A percentile compares a stretch with the other conserved stretches of the same genome.
phyloP scores from a whole-genome alignment of 108 stramenopile genomes.

The Poteriospumella lacustris region DNA sequence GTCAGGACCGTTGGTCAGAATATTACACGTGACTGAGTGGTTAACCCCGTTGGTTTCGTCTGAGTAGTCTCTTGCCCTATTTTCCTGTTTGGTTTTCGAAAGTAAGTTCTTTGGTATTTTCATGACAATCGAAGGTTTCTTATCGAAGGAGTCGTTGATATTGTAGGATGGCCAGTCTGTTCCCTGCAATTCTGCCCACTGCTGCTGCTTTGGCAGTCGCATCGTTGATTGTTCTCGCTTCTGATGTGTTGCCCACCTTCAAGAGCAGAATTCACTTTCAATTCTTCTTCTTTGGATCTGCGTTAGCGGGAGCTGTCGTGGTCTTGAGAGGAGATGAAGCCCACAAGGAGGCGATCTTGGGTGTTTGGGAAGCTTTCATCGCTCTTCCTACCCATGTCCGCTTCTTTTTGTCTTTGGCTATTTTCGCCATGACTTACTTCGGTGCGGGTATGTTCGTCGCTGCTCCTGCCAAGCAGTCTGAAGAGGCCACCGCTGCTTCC shows the following conservation, averaged over 20 bases:
- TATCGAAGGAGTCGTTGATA: no score
- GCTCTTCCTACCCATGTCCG: not conserved
- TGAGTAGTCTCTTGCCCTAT: no score
- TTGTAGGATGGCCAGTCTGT: no score
- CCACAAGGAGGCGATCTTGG: not conserved
- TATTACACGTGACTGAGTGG: no score
- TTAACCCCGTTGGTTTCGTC: no score
- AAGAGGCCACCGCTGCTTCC: not conserved
- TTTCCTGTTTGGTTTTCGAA: no score
- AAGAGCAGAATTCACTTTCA: not conserved
- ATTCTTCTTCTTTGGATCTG: not conserved
- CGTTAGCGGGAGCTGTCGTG: not conserved
- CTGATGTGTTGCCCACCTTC: not conserved
- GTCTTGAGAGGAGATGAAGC: not conserved
- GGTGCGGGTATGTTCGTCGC: conserved; percentile 8
- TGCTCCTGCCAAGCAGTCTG: not conserved
- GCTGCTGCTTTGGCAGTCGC: not conserved
- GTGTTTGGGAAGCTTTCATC: not conserved
- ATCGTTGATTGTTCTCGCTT: not conserved
- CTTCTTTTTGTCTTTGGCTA: conserved; percentile 2
- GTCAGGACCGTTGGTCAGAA: no score
- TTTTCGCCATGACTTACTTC: conserved; percentile 1
- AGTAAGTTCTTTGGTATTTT: no score
- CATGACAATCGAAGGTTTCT: no score
- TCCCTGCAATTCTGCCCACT: no score